Conservation (phyloP, 1,139 yeast species). For the Zygosaccharomyces pseudobailii region DNA sequence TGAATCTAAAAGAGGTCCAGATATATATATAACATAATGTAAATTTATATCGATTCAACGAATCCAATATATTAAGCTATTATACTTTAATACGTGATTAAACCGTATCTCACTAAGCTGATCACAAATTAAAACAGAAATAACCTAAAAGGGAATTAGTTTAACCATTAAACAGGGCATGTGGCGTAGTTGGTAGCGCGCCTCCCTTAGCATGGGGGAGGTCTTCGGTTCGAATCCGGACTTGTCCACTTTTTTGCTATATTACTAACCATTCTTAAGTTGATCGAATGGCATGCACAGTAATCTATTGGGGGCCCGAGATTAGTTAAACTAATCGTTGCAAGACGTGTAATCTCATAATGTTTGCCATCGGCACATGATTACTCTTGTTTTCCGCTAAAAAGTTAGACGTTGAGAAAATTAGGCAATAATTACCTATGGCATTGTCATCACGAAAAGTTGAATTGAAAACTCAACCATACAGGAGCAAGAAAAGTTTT, state of each 20-base stretch:
- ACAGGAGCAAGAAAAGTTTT: too few relatives aligned
- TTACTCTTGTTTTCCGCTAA: too few relatives aligned
- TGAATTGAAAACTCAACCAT: too few relatives aligned
- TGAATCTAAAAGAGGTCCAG: too few relatives aligned
- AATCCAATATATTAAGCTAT: not conserved
- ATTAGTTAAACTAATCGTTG: too few relatives aligned
- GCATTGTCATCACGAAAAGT: too few relatives aligned
- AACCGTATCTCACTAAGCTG: not conserved
- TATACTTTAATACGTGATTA: not conserved
- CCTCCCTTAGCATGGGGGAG: conserved; percentile 9
- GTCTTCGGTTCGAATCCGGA: conserved; percentile 9
- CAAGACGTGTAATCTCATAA: too few relatives aligned
- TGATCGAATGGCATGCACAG: too few relatives aligned
- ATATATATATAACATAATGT: not conserved
- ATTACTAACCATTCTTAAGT: not conserved
- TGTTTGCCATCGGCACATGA: too few relatives aligned
- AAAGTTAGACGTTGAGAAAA: too few relatives aligned
- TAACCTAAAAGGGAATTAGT: not conserved
- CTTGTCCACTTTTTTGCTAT: conserved; percentile 4
- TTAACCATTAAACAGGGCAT: conserved; percentile 1
- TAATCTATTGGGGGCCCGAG: too few relatives aligned
- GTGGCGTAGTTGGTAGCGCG: conserved; percentile 11
- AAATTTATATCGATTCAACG: not conserved
- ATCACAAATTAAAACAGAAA: not conserved
- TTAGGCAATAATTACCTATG: too few relatives aligned